These are phyloP conservation scores for Komagataella mondaviorum DNA, from an alignment of 805 yeast species.

Conservation along the genomic window DNA sequence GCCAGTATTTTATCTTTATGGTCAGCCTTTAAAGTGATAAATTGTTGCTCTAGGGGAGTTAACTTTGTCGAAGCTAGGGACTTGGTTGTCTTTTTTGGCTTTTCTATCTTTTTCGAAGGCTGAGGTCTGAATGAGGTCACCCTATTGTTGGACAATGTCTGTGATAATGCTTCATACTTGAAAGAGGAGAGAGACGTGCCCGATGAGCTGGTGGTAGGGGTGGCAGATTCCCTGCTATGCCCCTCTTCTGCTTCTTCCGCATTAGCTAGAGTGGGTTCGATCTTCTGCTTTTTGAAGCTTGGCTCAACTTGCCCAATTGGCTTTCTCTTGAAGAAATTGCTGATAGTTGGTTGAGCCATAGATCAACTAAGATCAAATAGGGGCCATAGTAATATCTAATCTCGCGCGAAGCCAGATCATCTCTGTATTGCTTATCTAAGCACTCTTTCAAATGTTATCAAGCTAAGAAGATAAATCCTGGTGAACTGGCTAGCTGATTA, in stretches of 20 bases:
- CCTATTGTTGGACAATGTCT: slow-evolving; percentile 1
- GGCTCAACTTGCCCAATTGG: background rate
- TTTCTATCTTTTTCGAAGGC: slow-evolving; percentile 3
- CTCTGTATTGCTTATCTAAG: background rate
- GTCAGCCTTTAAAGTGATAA: slow-evolving; percentile 44
- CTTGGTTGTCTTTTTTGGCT: background rate
- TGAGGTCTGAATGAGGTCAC: background rate
- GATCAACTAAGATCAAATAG: background rate
- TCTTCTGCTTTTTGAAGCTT: background rate
- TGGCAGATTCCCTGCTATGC: background rate
- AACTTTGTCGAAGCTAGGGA: slow-evolving; percentile 14
- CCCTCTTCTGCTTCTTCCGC: background rate
- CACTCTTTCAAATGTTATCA: background rate
- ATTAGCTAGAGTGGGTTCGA: background rate
- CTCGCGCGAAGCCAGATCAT: background rate
- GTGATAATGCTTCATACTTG: background rate
- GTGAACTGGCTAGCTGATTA: no score
- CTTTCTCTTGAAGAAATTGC: slow-evolving; percentile 2
- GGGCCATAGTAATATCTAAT: background rate
- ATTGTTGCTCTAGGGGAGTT: slow-evolving; percentile 77
- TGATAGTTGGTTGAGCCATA: slow-evolving; percentile 4
- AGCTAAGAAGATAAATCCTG: no score
- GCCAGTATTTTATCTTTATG: slow-evolving; percentile 62
- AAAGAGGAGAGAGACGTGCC: background rate
- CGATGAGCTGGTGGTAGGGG: background rate